Conservation (phyloP, 164 flowering plant genomes). For the Cinnamomum chago region DNA sequence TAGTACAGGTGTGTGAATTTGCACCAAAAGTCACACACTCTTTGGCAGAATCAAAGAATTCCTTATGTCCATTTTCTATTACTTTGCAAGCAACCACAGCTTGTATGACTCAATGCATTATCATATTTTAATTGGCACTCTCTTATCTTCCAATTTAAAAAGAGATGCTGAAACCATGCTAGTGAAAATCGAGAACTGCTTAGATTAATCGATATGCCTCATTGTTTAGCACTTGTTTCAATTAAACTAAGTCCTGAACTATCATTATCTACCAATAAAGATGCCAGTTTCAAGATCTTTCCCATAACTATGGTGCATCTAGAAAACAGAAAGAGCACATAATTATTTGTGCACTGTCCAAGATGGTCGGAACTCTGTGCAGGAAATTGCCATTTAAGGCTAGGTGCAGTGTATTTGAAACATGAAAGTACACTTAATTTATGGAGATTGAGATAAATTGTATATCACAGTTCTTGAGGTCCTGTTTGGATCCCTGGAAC, state of each 20-base stretch:
- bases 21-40: not conserved
- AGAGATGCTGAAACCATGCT: not conserved
- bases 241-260: not conserved
- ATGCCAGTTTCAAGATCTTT: constrained; percentile 4
- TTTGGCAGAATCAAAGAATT: not conserved
- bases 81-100: not conserved
- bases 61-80: not conserved
- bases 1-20: not conserved
- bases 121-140: not conserved
- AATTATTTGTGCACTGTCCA: not conserved
- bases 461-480: too few relatives aligned
- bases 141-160: not conserved
- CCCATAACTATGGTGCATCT: not conserved
- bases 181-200: not conserved
- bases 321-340: too few relatives aligned
- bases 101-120: not conserved
- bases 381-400: not conserved
- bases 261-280: constrained; percentile 1
- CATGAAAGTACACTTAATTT: too few relatives aligned
- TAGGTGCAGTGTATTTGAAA: too few relatives aligned
- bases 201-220: not conserved
- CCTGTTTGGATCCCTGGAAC: too few relatives aligned
- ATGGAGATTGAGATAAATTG: too few relatives aligned
- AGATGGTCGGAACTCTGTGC: not conserved
- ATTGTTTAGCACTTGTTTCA: not conserved